phyloP scores from a whole-genome alignment of 306 rosid species.

The Rubus idaeus region DNA sequence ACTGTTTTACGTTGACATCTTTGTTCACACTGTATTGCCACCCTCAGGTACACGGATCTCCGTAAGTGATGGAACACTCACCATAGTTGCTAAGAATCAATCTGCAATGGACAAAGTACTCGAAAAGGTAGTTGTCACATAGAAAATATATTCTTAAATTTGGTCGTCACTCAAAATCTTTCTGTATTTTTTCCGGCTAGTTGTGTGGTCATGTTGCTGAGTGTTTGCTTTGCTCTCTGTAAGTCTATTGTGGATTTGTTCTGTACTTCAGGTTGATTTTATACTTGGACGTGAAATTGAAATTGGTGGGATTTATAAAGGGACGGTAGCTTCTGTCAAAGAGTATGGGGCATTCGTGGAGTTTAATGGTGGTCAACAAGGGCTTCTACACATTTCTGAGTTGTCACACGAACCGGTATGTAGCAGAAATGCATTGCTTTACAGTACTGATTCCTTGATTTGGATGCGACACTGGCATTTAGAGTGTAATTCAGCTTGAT shows the following conservation, averaged over 20 bases:
- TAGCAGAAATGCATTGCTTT: neutral
- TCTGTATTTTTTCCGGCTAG: neutral
- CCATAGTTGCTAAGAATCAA: constrained; percentile 76
- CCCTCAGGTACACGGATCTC: constrained; percentile 79
- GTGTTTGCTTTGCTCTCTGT: neutral
- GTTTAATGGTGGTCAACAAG: constrained; percentile 95
- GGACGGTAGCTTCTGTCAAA: constrained; percentile 61
- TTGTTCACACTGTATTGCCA: constrained; percentile 27
- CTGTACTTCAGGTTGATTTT: constrained; percentile 67
- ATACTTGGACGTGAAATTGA: constrained; percentile 88
- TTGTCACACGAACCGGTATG: constrained; percentile 82
- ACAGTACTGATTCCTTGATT: neutral
- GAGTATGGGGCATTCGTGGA: constrained; percentile 96
- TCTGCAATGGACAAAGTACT: constrained; percentile 73
- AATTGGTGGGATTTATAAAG: constrained; percentile 86
- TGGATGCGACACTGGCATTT: too few relatives aligned
- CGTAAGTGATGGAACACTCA: constrained; percentile 86
- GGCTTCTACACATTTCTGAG: constrained; percentile 96
- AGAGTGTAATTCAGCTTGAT: too few relatives aligned
- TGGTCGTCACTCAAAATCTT: neutral
- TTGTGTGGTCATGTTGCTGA: neutral
- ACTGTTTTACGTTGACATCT: neutral
- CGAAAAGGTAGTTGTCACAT: constrained; percentile 62
- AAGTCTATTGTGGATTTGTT: constrained; percentile 10
- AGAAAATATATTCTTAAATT: neutral